phyloP scores from a whole-genome alignment of 108 stramenopile species.

The Nannochloropsis gaditana region DNA sequence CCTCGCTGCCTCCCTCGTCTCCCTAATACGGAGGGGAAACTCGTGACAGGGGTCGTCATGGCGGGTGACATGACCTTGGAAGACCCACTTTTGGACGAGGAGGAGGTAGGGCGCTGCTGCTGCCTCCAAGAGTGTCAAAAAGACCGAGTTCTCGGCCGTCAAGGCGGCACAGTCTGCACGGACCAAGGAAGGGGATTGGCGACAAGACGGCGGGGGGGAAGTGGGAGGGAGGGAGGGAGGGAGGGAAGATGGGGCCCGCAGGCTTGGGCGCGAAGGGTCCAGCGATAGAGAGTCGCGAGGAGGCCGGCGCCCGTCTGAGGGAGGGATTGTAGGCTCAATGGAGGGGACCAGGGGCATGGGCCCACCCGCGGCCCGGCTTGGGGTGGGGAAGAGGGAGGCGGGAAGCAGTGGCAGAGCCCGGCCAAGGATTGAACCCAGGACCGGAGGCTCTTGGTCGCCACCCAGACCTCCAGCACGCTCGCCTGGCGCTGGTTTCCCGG shows the following conservation, averaged over 20 bases:
- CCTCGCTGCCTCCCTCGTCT: neutral
- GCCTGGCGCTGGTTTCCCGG: too few species aligned
- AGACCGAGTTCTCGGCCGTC: neutral
- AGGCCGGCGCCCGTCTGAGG: neutral
- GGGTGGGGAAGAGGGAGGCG: neutral
- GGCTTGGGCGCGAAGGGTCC: neutral
- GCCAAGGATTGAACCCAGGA: neutral
- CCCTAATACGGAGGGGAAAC: neutral
- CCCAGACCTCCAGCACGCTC: neutral
- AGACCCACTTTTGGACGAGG: neutral
- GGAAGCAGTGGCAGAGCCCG: neutral
- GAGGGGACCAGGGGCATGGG: neutral
- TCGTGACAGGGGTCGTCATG: neutral
- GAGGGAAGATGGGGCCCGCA: neutral
- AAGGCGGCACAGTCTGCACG: neutral
- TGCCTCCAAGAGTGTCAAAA: neutral
- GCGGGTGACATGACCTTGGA: neutral
- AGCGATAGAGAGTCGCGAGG: neutral
- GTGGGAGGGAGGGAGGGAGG: neutral
- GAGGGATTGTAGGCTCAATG: neutral
- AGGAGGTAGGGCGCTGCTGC: neutral
- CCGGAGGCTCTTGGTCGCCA: neutral
- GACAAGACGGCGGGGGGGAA: neutral
- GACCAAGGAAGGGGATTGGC: too few species aligned
- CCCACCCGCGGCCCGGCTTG: too few species aligned